Evolutionary conservation across 1,284 basidiomycete genomes (phyloP).

Genomic region (Rhodotorula mucilaginosa): DNA sequence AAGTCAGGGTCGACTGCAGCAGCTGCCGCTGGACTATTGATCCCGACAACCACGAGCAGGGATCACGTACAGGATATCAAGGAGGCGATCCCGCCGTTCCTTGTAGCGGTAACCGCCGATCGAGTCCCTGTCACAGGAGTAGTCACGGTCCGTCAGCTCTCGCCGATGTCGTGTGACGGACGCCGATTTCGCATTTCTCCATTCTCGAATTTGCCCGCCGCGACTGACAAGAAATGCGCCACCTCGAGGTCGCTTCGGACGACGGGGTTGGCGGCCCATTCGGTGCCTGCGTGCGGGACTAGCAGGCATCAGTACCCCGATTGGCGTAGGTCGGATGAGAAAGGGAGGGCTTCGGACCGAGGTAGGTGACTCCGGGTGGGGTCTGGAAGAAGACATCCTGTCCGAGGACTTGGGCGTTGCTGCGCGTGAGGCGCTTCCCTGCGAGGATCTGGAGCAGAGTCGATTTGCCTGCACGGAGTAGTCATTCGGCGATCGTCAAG

Average conservation of each 20-base stretch:
- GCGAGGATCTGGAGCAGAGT: constrained; percentile 92
- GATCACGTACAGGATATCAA: constrained; percentile 66
- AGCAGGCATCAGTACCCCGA: too few relatives aligned
- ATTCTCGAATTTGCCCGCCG: too few relatives aligned
- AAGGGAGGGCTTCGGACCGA: constrained; percentile 66
- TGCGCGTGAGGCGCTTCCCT: constrained; percentile 76
- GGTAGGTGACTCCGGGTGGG: constrained; percentile 72
- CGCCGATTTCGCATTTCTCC: too few relatives aligned
- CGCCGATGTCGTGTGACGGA: too few relatives aligned
- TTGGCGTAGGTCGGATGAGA: too few relatives aligned
- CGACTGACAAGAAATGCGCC: constrained; percentile 67
- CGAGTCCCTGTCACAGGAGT: constrained; percentile 61
- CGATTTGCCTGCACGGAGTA: constrained; percentile 70
- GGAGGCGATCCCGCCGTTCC: constrained; percentile 75
- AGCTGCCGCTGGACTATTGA: too few relatives aligned
- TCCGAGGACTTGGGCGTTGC: constrained; percentile 67
- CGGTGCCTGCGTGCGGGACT: constrained; percentile 40
- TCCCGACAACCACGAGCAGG: neutral
- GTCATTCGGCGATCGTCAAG: neutral
- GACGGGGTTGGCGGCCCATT: constrained; percentile 91
- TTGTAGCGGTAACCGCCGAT: constrained; percentile 95
- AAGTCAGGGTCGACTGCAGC: too few relatives aligned
- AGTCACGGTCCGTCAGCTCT: too few relatives aligned
- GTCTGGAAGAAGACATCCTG: constrained; percentile 74
- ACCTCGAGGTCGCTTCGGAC: constrained; percentile 91